phyloP scores from a whole-genome alignment of 306 rosid genomes.

The Rosa multiflora region DNA sequence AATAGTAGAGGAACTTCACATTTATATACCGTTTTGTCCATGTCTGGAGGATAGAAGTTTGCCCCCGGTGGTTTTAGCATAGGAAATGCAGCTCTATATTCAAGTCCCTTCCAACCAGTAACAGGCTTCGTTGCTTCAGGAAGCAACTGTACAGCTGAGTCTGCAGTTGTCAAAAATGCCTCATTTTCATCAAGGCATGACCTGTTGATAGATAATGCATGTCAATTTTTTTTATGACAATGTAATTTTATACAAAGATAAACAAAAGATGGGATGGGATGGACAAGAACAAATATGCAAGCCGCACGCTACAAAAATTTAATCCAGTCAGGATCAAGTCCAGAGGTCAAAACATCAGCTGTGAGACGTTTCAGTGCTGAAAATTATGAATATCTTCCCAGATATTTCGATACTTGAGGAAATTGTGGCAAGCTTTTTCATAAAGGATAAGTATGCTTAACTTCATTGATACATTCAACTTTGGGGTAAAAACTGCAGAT shows the following conservation, averaged over 20 bases:
- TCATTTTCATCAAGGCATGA: conserved; percentile 78
- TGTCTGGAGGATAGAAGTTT: conserved; percentile 94
- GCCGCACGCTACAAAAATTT: not conserved
- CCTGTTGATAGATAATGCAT: conserved; percentile 48
- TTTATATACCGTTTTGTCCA: conserved; percentile 77
- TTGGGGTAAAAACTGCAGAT: not conserved
- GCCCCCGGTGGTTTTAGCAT: conserved; percentile 75
- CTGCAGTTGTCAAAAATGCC: conserved; percentile 87
- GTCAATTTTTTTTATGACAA: not conserved
- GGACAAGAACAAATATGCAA: not conserved
- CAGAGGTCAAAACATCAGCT: not conserved
- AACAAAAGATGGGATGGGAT: not conserved
- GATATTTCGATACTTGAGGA: not conserved
- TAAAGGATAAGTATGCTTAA: not conserved
- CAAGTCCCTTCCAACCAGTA: conserved; percentile 78
- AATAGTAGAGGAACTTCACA: conserved; percentile 19
- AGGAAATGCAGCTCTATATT: conserved; percentile 87
- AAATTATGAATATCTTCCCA: not conserved
- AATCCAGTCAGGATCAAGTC: not conserved
- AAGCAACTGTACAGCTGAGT: conserved; percentile 73
- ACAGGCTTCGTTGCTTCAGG: conserved; percentile 63
- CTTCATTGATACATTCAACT: not conserved
- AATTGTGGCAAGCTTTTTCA: not conserved
- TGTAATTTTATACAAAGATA: not conserved
- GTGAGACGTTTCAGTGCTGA: not conserved